Evolutionary conservation across 2,329 filamentous ascomycete genomes (phyloP).

Genomic region (Fusarium sp.): DNA sequence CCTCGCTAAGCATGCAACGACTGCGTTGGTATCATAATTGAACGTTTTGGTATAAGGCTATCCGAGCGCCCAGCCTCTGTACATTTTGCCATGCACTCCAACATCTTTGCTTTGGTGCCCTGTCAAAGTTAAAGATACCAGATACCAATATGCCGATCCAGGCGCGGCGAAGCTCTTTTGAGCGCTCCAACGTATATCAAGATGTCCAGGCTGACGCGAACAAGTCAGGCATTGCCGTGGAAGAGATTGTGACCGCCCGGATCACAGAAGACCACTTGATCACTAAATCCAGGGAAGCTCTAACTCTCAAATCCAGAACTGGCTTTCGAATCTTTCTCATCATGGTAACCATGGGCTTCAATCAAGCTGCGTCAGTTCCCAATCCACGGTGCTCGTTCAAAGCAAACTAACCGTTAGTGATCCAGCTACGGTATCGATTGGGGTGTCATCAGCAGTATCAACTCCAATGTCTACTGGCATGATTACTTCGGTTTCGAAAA

Average conservation of each 20-base stretch:
- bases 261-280: constrained; percentile 39
- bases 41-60: too few relatives aligned
- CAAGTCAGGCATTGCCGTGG: constrained; percentile 36
- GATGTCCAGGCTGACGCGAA: constrained; percentile 32
- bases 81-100: too few relatives aligned
- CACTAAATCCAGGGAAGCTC: constrained; percentile 27
- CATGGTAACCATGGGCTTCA: constrained; percentile 29
- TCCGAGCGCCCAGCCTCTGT: too few relatives aligned
- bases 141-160: neutral
- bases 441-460: constrained; percentile 41
- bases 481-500: constrained; percentile 37
- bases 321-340: constrained; percentile 35
- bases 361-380: constrained; percentile 25
- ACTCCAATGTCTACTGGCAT: constrained; percentile 38
- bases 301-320: constrained; percentile 28
- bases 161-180: constrained; percentile 4
- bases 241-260: constrained; percentile 35
- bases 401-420: neutral
- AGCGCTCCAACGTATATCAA: constrained; percentile 24
- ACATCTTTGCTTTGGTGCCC: too few relatives aligned
- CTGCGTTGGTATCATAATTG: too few relatives aligned
- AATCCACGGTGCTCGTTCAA: fast-evolving
- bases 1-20: too few relatives aligned
- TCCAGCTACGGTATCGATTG: constrained; percentile 39
- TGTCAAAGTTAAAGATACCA: neutral